A percentile compares a stretch with the other conserved stretches of the same genome.
Conservation (phyloP, 108 stramenopile species). For the Fragilariopsis cylindrus region DNA sequence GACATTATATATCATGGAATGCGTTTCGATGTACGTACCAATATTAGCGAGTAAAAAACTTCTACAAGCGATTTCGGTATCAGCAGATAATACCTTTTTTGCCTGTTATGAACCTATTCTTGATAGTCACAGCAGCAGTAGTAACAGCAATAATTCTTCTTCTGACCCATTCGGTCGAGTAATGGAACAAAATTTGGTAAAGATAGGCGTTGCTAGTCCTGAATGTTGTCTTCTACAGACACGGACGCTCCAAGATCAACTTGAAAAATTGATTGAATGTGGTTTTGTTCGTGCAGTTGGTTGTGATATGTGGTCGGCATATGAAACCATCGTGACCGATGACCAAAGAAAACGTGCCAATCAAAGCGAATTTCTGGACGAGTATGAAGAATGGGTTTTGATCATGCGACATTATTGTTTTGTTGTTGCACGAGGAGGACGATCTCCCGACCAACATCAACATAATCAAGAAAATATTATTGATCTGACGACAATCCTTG, state of each 20-base stretch:
- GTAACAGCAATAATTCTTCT: background rate
- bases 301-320: slow-evolving; percentile 84
- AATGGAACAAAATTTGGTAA: slow-evolving; percentile 73
- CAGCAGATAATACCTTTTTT: slow-evolving; percentile 18
- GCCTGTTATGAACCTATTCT: slow-evolving; percentile 76
- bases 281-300: slow-evolving; percentile 65
- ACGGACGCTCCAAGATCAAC: slow-evolving; percentile 58
- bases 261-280: slow-evolving; percentile 37
- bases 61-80: slow-evolving; percentile 23
- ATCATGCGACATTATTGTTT: slow-evolving; percentile 86
- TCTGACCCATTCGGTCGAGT: slow-evolving; percentile 71
- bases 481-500: background rate
- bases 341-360: slow-evolving; percentile 63
- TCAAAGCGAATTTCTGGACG: slow-evolving; percentile 82
- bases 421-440: slow-evolving; percentile 34
- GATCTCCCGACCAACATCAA: background rate
- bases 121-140: slow-evolving; percentile 5
- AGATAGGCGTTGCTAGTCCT: slow-evolving; percentile 48
- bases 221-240: slow-evolving; percentile 57
- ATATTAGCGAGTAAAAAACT: slow-evolving; percentile 38
- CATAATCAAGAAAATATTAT: background rate
- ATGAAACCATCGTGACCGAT: slow-evolving; percentile 54
- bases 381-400: slow-evolving; percentile 81
- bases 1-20: slow-evolving; percentile 79
- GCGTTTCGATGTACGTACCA: slow-evolving; percentile 83